Conservation (phyloP, 345 rosid species). For the Clausena lansium region DNA sequence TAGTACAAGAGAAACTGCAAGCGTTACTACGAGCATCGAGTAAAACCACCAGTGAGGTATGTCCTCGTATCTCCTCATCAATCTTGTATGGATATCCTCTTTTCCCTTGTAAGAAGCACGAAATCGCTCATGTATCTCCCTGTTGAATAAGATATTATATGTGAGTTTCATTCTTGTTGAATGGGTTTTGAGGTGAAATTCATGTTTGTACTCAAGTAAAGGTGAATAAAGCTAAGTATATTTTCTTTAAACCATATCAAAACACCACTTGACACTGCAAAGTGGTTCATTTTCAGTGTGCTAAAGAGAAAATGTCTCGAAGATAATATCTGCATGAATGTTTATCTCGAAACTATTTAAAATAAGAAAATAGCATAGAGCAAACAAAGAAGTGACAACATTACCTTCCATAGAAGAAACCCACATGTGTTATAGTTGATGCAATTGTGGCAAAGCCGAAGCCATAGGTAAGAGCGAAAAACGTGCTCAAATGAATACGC, state of each 20-base stretch:
- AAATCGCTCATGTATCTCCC: slow-evolving; percentile 64
- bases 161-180: slow-evolving; percentile 5
- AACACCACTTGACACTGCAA: not conserved
- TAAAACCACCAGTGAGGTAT: slow-evolving; percentile 94
- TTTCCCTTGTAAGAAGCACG: slow-evolving; percentile 62
- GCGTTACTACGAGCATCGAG: slow-evolving; percentile 41
- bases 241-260: not conserved
- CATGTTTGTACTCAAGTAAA: too few relatives aligned
- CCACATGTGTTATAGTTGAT: slow-evolving; percentile 77
- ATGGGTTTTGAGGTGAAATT: not conserved
- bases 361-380: not conserved
- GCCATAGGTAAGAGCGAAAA: slow-evolving; percentile 77
- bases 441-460: slow-evolving; percentile 93
- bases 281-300: not conserved
- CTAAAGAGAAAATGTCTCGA: not conserved
- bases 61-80: slow-evolving; percentile 77
- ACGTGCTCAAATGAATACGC: slow-evolving; percentile 74
- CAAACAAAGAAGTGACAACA: not conserved
- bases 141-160: slow-evolving; percentile 28
- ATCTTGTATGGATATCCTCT: slow-evolving; percentile 76
- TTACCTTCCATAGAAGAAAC: slow-evolving; percentile 89
- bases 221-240: too few relatives aligned
- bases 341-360: not conserved
- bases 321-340: not conserved
- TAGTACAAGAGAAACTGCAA: slow-evolving; percentile 54